Conservation (phyloP, 2,329 filamentous ascomycete genomes). For the Fusarium pseudonygamai region DNA sequence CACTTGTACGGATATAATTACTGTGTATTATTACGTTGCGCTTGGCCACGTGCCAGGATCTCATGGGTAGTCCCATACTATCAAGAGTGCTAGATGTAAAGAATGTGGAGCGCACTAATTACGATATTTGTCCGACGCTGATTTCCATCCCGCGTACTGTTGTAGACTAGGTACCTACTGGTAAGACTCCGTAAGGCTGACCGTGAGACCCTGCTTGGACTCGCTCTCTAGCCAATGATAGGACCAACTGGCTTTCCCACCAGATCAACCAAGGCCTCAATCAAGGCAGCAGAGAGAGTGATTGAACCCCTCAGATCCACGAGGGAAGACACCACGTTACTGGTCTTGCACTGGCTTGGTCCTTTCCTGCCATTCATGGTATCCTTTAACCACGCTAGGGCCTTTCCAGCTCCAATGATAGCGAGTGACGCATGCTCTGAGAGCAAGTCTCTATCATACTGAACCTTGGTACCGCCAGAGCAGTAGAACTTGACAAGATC, state of each 20-base stretch:
- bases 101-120: neutral
- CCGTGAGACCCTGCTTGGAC: neutral
- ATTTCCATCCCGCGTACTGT: accelerated
- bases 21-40: neutral
- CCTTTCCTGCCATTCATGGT: neutral
- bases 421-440: neutral
- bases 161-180: neutral
- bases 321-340: neutral
- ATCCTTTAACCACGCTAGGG: neutral
- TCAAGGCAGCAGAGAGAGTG: neutral
- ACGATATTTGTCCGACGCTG: neutral
- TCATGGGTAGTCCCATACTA: neutral
- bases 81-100: neutral
- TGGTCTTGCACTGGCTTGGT: neutral
- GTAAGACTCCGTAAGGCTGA: neutral
- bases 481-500: neutral
- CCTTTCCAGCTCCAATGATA: neutral
- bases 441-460: neutral
- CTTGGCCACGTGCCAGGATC: neutral
- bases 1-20: neutral
- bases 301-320: neutral
- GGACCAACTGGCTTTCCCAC: neutral
- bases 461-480: neutral
- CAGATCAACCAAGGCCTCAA: neutral
- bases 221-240: neutral